phyloP scores from a whole-genome alignment of 169 alveolate species.

The Theileria parva region DNA sequence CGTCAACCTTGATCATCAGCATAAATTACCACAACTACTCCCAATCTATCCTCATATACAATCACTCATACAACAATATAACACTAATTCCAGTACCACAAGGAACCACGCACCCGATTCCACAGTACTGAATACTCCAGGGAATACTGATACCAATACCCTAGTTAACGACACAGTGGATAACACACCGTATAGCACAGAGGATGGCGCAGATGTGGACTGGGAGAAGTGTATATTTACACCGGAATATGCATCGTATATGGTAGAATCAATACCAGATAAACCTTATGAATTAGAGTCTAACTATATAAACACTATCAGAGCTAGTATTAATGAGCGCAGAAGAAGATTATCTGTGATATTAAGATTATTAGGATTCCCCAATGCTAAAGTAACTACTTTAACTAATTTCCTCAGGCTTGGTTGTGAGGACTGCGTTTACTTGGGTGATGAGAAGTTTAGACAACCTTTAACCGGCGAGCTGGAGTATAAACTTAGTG shows the following conservation, averaged over 20 bases:
- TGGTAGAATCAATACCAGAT: constrained; percentile 73
- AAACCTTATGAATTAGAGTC: constrained; percentile 65
- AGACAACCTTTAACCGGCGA: constrained; percentile 46
- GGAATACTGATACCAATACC: background rate
- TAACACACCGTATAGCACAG: background rate
- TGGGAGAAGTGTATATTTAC: constrained; percentile 36
- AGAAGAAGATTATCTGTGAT: constrained; percentile 41
- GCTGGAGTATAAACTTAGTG: constrained; percentile 73
- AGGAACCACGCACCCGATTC: background rate
- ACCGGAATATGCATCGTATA: constrained; percentile 76
- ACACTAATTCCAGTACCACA: constrained; percentile 17
- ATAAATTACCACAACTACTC: constrained; percentile 45
- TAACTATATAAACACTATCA: constrained; percentile 49
- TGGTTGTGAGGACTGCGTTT: constrained; percentile 46
- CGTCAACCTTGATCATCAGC: constrained; percentile 53
- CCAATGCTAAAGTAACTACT: constrained; percentile 52
- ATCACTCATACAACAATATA: background rate
- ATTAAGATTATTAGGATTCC: constrained; percentile 44
- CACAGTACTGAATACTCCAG: background rate
- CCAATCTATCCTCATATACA: constrained; percentile 47
- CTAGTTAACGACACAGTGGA: too few relatives aligned
- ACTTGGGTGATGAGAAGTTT: constrained; percentile 20
- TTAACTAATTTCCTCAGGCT: constrained; percentile 53
- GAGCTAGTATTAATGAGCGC: constrained; percentile 44
- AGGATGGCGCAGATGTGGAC: background rate